phyloP scores from a whole-genome alignment of 257 asterid species.

The Jasminum sambac region DNA sequence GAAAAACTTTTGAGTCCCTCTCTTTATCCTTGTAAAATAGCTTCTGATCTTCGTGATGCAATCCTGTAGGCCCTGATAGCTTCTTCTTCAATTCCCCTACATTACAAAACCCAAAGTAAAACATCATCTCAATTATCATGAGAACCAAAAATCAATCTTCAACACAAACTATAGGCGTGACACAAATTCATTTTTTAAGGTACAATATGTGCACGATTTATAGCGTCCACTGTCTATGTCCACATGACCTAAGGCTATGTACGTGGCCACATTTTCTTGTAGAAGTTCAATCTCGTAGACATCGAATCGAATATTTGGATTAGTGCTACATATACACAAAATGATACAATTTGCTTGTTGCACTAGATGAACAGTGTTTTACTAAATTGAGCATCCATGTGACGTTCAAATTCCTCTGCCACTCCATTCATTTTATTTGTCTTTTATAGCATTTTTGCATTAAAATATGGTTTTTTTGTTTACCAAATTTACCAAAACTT shows the following conservation, averaged over 20 bases:
- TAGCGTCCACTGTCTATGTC: background rate
- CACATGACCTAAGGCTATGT: too few species aligned
- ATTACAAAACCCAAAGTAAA: background rate
- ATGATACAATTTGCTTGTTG: too few species aligned
- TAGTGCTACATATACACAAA: too few species aligned
- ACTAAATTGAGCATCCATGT: too few species aligned
- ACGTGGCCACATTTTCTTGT: too few species aligned
- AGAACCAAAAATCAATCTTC: background rate
- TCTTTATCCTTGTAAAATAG: constrained; percentile 75
- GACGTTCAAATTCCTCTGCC: too few species aligned
- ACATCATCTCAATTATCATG: background rate
- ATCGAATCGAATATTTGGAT: too few species aligned
- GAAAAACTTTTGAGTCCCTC: constrained; percentile 71
- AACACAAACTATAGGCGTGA: background rate
- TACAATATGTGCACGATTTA: background rate
- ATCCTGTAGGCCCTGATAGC: constrained; percentile 80
- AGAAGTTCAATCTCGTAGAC: too few species aligned
- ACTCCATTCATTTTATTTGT: background rate
- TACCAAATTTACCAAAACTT: constrained; percentile 26
- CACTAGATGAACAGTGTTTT: too few species aligned
- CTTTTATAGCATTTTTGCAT: background rate
- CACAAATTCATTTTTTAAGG: too few species aligned
- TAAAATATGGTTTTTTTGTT: too few species aligned
- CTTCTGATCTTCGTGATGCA: constrained; percentile 93
- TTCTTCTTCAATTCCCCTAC: constrained; percentile 87